Evolutionary conservation across 164 flowering plant species (phyloP).

Genomic region (Annona cherimola): DNA sequence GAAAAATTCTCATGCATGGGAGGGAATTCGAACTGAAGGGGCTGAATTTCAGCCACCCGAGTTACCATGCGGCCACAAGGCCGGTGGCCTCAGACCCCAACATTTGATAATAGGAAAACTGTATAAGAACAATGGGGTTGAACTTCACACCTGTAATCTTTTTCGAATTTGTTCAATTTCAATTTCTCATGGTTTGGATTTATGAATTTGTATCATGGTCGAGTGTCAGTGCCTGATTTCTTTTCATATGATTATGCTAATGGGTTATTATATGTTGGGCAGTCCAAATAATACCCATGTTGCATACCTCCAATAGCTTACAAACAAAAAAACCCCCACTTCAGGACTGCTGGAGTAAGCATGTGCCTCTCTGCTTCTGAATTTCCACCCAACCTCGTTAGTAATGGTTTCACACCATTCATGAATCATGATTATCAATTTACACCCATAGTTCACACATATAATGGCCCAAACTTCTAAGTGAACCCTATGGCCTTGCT

Average conservation of each 20-base stretch:
- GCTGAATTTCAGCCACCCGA: too few species aligned
- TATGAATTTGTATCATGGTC: background rate
- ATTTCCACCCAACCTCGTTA: background rate
- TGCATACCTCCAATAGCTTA: slow-evolving; percentile 26
- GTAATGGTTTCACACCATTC: background rate
- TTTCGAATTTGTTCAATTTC: background rate
- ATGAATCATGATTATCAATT: too few species aligned
- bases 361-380: slow-evolving; percentile 9
- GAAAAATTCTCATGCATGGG: too few species aligned
- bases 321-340: slow-evolving; percentile 32
- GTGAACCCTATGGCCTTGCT: background rate
- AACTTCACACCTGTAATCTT: background rate
- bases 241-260: background rate
- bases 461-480: background rate
- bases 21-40: too few species aligned
- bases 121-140: background rate
- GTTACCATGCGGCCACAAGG: too few species aligned
- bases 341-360: slow-evolving; percentile 30
- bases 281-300: slow-evolving; percentile 21
- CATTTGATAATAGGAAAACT: background rate
- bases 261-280: background rate
- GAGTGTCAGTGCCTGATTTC: background rate
- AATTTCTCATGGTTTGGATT: background rate
- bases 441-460: background rate
- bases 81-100: too few species aligned